phyloP scores from a whole-genome alignment of 2,329 filamentous ascomycete species.

The Cladosporium halotolerans region DNA sequence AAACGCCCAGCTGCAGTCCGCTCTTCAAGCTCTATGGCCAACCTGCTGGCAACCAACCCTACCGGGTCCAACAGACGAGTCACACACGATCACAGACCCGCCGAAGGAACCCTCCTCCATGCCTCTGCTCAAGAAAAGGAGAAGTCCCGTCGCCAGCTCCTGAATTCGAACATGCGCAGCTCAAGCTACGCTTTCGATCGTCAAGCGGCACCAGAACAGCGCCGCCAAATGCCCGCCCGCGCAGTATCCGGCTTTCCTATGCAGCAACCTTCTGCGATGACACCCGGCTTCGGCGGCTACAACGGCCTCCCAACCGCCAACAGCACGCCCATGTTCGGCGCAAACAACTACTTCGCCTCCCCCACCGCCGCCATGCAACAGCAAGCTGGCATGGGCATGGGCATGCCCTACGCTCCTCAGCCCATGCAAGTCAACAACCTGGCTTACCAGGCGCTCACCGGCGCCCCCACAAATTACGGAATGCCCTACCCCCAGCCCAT shows the following conservation, averaged over 20 bases:
- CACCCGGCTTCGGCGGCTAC: slow-evolving; percentile 13
- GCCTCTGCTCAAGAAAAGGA: slow-evolving; percentile 27
- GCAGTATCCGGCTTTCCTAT: slow-evolving; percentile 1
- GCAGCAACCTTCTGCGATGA: slow-evolving; percentile 13
- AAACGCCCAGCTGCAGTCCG: slow-evolving; percentile 40
- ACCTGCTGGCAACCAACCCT: slow-evolving; percentile 49
- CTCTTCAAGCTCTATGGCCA: slow-evolving; percentile 52
- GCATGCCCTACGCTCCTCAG: slow-evolving; percentile 8
- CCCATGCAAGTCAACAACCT: not conserved
- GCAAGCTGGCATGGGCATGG: not conserved
- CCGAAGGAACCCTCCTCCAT: slow-evolving; percentile 36
- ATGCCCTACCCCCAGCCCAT: slow-evolving; percentile 1
- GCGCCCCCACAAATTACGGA: not conserved
- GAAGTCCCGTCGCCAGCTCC: slow-evolving; percentile 30
- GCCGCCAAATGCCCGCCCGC: slow-evolving; percentile 13
- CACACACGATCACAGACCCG: slow-evolving; percentile 17
- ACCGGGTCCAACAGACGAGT: slow-evolving; percentile 15
- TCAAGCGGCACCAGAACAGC: slow-evolving; percentile 30
- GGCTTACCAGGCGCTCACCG: slow-evolving; percentile 3
- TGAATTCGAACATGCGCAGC: slow-evolving; percentile 29
- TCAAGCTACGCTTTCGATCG: slow-evolving; percentile 19
- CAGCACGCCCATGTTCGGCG: slow-evolving; percentile 18
- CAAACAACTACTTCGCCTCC: slow-evolving; percentile 20
- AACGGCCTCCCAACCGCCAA: slow-evolving; percentile 14
- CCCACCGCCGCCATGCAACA: slow-evolving; percentile 20